Conservation (phyloP, 768 basidiomycete genomes). For the Psilocybe cubensis region DNA sequence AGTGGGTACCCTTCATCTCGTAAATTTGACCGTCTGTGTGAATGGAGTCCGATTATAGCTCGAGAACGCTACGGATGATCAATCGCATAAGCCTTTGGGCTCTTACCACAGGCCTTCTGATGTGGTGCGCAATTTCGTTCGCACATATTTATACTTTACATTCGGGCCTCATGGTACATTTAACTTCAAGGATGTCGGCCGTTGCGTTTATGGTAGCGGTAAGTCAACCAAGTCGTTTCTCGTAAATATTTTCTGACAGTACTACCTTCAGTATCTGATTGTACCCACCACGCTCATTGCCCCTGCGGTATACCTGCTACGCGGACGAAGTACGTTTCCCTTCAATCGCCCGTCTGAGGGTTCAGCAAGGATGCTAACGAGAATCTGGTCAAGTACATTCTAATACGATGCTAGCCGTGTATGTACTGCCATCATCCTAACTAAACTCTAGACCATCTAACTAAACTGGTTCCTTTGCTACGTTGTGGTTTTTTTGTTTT, state of each 20-base stretch:
- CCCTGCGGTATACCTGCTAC: background rate
- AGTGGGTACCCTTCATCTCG: background rate
- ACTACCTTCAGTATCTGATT: background rate
- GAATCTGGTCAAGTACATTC: background rate
- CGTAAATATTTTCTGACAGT: background rate
- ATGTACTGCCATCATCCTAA: background rate
- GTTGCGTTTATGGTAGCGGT: background rate
- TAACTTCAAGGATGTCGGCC: background rate
- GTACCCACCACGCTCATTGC: background rate
- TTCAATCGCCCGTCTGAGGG: too few relatives aligned
- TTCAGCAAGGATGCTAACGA: too few relatives aligned
- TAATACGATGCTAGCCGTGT: constrained; percentile 8
- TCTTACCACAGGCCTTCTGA: constrained; percentile 2
- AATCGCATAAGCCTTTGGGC: constrained; percentile 4
- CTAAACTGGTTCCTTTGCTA: too few relatives aligned
- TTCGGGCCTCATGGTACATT: background rate
- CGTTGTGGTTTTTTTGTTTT: too few relatives aligned
- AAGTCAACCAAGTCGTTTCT: background rate
- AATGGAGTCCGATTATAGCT: too few relatives aligned
- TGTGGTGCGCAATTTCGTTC: background rate
- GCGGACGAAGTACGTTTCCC: constrained; percentile 2
- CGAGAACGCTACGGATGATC: background rate
- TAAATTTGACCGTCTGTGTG: too few relatives aligned
- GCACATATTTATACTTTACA: background rate
- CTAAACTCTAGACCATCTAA: too few relatives aligned